phyloP scores from a whole-genome alignment of 1,284 basidiomycete genomes.

The Hypsizygus ulmarius region DNA sequence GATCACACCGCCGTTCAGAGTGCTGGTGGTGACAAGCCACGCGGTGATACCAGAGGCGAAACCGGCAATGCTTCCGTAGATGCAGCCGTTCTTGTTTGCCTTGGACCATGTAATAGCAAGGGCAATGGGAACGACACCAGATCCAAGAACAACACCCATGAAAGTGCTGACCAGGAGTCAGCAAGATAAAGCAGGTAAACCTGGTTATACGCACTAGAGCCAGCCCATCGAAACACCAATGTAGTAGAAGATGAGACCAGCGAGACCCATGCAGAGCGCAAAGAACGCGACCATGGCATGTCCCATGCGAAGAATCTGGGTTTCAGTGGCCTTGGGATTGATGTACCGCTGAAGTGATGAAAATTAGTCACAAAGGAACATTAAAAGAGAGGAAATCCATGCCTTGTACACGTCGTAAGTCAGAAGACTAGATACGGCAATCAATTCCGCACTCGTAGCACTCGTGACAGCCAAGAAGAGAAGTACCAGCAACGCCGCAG shows the following conservation, averaged over 20 bases:
- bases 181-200: background rate
- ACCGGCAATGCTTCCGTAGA: conserved; percentile 69
- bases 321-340: conserved; percentile 58
- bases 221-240: conserved; percentile 90
- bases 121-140: conserved; percentile 85
- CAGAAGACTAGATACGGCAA: conserved; percentile 78
- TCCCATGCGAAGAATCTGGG: conserved; percentile 55
- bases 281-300: conserved; percentile 64
- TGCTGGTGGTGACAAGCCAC: conserved; percentile 83
- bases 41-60: conserved; percentile 71
- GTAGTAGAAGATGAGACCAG: conserved; percentile 85
- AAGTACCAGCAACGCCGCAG: conserved; percentile 65
- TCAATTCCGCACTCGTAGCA: conserved; percentile 85
- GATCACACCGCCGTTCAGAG: conserved; percentile 67
- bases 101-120: conserved; percentile 78
- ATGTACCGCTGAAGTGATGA: conserved; percentile 46
- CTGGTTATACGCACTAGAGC: conserved; percentile 63
- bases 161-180: conserved; percentile 51
- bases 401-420: conserved; percentile 84
- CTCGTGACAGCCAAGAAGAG: conserved; percentile 85
- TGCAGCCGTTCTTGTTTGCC: conserved; percentile 82
- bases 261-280: conserved; percentile 76
- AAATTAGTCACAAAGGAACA: background rate
- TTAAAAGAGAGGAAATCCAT: conserved; percentile 1
- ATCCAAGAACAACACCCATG: conserved; percentile 83